Evolutionary conservation across 768 basidiomycete genomes (phyloP).

Genomic region (Calocera cornea): DNA sequence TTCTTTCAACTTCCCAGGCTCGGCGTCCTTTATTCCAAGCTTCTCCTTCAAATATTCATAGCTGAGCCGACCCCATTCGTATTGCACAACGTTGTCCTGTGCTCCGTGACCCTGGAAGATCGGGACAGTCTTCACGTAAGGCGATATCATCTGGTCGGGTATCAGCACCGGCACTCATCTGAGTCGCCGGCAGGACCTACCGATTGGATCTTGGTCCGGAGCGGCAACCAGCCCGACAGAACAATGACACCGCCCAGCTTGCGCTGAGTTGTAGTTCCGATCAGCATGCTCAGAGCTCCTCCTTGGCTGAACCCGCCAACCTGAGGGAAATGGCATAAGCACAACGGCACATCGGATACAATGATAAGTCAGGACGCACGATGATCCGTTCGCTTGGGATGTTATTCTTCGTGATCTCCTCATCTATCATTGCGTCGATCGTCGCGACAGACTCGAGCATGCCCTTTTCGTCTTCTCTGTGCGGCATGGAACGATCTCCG

Average conservation of each 20-base stretch:
- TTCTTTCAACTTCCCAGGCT: constrained; percentile 14
- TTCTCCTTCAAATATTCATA: constrained; percentile 41
- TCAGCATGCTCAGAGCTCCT: constrained; percentile 57
- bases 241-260: constrained; percentile 59
- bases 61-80: constrained; percentile 40
- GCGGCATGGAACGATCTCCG: constrained; percentile 21
- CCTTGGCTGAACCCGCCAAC: constrained; percentile 57
- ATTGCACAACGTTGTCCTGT: constrained; percentile 57
- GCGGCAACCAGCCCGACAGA: constrained; percentile 69
- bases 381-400: neutral
- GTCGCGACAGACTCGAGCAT: constrained; percentile 51
- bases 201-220: constrained; percentile 49
- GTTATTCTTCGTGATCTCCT: constrained; percentile 42
- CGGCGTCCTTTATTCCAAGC: constrained; percentile 37
- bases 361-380: neutral
- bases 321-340: constrained; percentile 55
- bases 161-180: constrained; percentile 7
- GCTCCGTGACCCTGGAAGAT: constrained; percentile 82
- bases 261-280: constrained; percentile 50
- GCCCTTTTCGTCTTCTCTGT: constrained; percentile 57
- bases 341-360: constrained; percentile 31
- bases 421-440: constrained; percentile 55
- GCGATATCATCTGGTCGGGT: constrained; percentile 41
- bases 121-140: constrained; percentile 47
- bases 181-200: constrained; percentile 28